Evolutionary conservation across 2,329 filamentous ascomycete genomes (phyloP), one percentile per base, ranked within the genome.

Genomic region (Phyllachora maydis): DNA sequence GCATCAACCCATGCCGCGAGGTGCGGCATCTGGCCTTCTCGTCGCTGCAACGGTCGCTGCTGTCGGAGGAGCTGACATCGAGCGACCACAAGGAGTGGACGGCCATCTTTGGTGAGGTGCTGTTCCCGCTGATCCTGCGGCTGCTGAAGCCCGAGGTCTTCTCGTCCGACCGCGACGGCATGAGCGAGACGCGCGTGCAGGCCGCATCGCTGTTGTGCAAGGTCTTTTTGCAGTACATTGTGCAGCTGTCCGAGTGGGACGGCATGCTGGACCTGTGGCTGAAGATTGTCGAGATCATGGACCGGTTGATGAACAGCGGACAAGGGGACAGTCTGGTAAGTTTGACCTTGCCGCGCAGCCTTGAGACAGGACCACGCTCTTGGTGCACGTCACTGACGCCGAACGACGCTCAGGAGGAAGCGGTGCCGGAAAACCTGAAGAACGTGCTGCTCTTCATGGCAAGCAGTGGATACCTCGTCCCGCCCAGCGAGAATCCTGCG

Each of bases 391-490:
- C n/a, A n/a, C n/a, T n/a, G n/a, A n/a, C n/a, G n/a, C n/a, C n/a
- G n/a, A n/a, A n/a, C n/a, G n/a, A 12, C 24, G 13, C 36, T 30
- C 35, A 91, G 71, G 82, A 91, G 49, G 88, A 98, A 54, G 85
- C 88, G 8, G 82, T 95, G 3, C 77, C 79, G 1, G 88, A 98
- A 47, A 88, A 81, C 33, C 54, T 98, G 28, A 98, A 98, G 51
- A 98, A 98, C 34, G 82, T 95, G 24, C 56, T 95, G 13, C 59
- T 98, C 7, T 88, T 98, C 38, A 92, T 98, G 82, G 71, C 77
- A 5, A 88, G 73, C 42, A 83, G 75, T 23, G 83, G 77, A 17
- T 83, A 78, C 37, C 63, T 98, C 4, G 70, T 79, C 0, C 64
- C 77, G 2, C 78, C 78, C 8, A 56, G 49, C 32, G 47, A 59